phyloP scores from a whole-genome alignment of 805 yeast species.

The Sungouiozyma ichnusensis region DNA sequence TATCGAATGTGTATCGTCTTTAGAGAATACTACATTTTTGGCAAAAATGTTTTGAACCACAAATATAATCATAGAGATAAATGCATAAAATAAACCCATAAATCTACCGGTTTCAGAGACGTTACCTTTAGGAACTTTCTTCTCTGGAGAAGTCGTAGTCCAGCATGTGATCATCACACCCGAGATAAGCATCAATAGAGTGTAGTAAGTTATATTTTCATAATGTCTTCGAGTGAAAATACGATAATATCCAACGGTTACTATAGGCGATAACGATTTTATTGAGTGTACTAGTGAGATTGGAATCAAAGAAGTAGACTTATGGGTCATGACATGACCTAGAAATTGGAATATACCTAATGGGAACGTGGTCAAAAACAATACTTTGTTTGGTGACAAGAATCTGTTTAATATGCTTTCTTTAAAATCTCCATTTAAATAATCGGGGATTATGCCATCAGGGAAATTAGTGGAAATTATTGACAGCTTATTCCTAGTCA shows the following conservation, averaged over 20 bases:
- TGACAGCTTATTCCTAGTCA: conserved; percentile 9
- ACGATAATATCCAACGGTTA: conserved; percentile 75
- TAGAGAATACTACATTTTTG: conserved; percentile 54
- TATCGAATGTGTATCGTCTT: conserved; percentile 13
- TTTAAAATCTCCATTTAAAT: conserved; percentile 25
- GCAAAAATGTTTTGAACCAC: conserved; percentile 75
- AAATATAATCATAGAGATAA: conserved; percentile 44
- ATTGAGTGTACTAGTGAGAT: conserved; percentile 93
- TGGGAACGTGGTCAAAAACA: conserved; percentile 66
- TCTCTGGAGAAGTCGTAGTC: conserved; percentile 16
- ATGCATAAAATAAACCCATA: conserved; percentile 31
- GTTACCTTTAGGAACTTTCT: conserved; percentile 3
- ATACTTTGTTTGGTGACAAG: conserved; percentile 41
- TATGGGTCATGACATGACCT: conserved; percentile 86
- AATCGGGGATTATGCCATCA: conserved; percentile 27
- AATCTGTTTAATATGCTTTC: conserved; percentile 31
- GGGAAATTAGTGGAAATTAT: conserved; percentile 20
- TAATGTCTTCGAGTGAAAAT: conserved; percentile 48
- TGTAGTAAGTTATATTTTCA: conserved; percentile 56
- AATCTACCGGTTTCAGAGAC: conserved; percentile 8
- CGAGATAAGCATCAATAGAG: conserved; percentile 64
- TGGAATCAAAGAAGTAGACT: conserved; percentile 84
- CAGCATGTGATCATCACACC: conserved; percentile 83
- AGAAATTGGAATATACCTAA: conserved; percentile 91
- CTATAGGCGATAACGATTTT: conserved; percentile 82